Conservation (phyloP, 495 filamentous ascomycete genomes). For the Aspergillus panamensis region DNA sequence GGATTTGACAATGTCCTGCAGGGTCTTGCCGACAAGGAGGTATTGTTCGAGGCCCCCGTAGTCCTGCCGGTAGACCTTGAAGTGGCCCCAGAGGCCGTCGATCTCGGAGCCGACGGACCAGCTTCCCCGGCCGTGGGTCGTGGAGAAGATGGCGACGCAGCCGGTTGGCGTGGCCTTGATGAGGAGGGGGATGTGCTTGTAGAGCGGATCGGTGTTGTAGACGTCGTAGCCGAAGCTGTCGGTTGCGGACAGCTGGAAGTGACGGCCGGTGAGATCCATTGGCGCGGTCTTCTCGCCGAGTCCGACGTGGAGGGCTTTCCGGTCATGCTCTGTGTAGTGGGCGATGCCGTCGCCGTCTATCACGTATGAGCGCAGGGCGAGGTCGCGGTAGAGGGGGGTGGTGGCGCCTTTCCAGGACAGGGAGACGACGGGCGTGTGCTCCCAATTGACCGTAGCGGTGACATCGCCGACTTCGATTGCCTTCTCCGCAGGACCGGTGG, state of each 20-base stretch:
- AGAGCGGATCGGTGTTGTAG: constrained; percentile 65
- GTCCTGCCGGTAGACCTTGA: constrained; percentile 68
- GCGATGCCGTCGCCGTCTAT: constrained; percentile 55
- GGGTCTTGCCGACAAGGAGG: constrained; percentile 59
- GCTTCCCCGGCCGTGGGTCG: constrained; percentile 56
- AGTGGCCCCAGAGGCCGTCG: constrained; percentile 66
- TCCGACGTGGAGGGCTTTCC: constrained; percentile 58
- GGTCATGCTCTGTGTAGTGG: constrained; percentile 58
- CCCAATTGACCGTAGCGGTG: constrained; percentile 54
- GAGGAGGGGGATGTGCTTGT: constrained; percentile 68
- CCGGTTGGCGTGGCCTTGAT: constrained; percentile 59
- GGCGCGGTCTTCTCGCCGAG: constrained; percentile 68
- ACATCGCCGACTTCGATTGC: constrained; percentile 47
- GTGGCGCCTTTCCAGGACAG: constrained; percentile 49
- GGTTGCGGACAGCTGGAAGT: constrained; percentile 61
- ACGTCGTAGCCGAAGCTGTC: constrained; percentile 70
- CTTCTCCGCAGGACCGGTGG: constrained; percentile 29
- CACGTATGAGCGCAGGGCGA: constrained; percentile 60
- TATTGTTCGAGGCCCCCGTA: constrained; percentile 69
- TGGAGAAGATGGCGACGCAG: constrained; percentile 63
- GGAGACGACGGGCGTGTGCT: constrained; percentile 51
- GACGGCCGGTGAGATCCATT: constrained; percentile 64
- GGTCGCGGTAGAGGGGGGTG: constrained; percentile 52
- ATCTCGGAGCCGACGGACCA: constrained; percentile 68
- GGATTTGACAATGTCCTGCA: constrained; percentile 58